Percentiles rank a stretch among this genome's conserved stretches.
phyloP scores from a whole-genome alignment of 2,329 filamentous ascomycete genomes.

The Phialocephala subalpina region DNA sequence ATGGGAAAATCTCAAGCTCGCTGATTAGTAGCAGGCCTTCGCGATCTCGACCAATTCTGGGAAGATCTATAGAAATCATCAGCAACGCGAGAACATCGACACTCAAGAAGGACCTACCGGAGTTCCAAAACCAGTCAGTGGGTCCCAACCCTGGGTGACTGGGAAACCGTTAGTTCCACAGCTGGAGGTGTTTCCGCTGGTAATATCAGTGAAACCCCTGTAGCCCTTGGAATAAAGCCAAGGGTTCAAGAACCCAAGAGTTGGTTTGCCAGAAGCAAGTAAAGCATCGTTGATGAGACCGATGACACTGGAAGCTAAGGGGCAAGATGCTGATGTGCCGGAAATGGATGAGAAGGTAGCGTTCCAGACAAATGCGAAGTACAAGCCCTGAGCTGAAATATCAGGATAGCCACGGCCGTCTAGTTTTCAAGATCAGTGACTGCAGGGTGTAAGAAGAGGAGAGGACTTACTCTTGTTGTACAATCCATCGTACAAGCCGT shows the following conservation, averaged over 20 bases:
- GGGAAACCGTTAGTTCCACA: conserved; percentile 44
- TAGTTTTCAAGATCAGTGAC: neutral
- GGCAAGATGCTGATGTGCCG: conserved; percentile 62
- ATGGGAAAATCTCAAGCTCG: neutral
- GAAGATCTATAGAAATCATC: conserved; percentile 2
- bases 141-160: conserved; percentile 46
- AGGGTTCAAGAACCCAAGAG: conserved; percentile 53
- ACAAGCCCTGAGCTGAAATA: conserved; percentile 63
- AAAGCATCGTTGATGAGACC: conserved; percentile 69
- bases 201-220: conserved; percentile 49
- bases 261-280: conserved; percentile 55
- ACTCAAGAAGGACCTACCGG: conserved; percentile 25
- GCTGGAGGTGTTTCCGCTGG: conserved; percentile 46
- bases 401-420: conserved; percentile 59
- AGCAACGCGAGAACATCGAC: neutral
- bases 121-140: conserved; percentile 47
- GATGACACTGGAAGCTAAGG: conserved; percentile 63
- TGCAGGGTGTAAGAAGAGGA: no score
- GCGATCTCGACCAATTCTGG: conserved; percentile 19
- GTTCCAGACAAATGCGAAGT: conserved; percentile 55
- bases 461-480: conserved; percentile 47
- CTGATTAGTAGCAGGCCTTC: conserved; percentile 12
- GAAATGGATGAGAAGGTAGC: conserved; percentile 49
- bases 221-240: conserved; percentile 49
- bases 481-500: conserved; percentile 52